Base-by-base conservation (phyloP, 2,329 filamentous ascomycete genomes). In the Colletotrichum filicis region DNA sequence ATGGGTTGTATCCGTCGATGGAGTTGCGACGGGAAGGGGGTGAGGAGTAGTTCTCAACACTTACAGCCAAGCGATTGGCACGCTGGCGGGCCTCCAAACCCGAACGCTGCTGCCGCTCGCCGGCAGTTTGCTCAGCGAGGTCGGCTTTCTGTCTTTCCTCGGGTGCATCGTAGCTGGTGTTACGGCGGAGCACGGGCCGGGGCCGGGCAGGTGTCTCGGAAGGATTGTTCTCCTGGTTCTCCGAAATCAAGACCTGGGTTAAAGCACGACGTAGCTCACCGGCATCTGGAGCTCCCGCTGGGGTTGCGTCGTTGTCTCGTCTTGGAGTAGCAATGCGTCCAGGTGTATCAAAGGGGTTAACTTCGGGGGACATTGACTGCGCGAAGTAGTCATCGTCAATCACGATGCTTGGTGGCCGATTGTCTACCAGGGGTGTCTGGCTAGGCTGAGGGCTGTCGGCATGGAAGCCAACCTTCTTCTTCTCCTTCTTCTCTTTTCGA, bases 141-240 rank as follows among this genome's bases (percentile, higher is more conserved):
- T 85, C 83, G 30, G 83, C 83, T 74, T 79, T 80, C 73, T 85
- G 79, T 11, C 81, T 78, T 76, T 85, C 83, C 75, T 81, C 79
- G 1, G 83, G 83, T 14, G 77, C 83, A 68, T 85, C 82, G 68
- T 85, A 85, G 75, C 83, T 85, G 55, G 83, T 85, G 75, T 84
- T 85, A 53, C 83, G 82, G 74, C 83, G 79, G n/a, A 85, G 76
- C 12, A 81, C 83, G 28, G 83, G 83, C 55, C 82, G 80, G 12
- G 82, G 82, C 9, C 57, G 76, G 76, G 55, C 78, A 71, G 30
- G 60, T 42, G 46, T 53, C 12, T 69, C 66, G 66, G 74, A 12
- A 61, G 65, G 58, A 32, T 56, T 62, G 35, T 77, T 76, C 11
- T 67, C 68, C 32, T 67, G 61, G 14, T n/a, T 32, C 66, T 82